These are phyloP conservation scores for Neurospora sp. DNA, from an alignment of 495 filamentous ascomycete species.

Conservation along the genomic window DNA sequence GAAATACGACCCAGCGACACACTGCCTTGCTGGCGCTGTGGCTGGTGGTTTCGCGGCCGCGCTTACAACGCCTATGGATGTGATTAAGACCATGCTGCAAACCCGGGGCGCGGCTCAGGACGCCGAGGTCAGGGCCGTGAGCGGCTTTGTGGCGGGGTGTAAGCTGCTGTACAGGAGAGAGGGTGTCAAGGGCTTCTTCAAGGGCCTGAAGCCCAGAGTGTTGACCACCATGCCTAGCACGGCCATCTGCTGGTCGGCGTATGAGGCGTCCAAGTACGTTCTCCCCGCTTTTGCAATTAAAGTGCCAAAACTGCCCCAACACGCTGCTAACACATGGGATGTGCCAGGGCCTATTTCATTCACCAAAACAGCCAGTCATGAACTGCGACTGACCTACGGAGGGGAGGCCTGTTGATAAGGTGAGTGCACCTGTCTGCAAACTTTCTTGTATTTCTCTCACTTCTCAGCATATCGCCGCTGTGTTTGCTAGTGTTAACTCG, in stretches of 20 bases:
- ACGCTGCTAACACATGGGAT: constrained; percentile 6
- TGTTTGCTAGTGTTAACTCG: neutral
- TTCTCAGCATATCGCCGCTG: neutral
- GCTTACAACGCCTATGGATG: constrained; percentile 89
- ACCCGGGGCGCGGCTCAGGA: constrained; percentile 78
- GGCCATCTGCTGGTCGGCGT: constrained; percentile 91
- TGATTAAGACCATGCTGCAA: constrained; percentile 94
- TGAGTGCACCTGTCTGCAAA: neutral
- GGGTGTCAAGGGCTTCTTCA: constrained; percentile 80
- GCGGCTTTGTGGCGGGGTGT: constrained; percentile 72
- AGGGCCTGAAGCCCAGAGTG: constrained; percentile 81
- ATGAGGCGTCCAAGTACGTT: constrained; percentile 48
- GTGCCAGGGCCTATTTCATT: constrained; percentile 45
- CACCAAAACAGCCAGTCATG: constrained; percentile 27
- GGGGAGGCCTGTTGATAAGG: neutral
- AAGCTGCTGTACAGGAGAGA: constrained; percentile 75
- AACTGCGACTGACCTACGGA: neutral
- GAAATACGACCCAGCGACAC: constrained; percentile 82
- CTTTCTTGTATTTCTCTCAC: neutral
- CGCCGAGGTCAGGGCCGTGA: constrained; percentile 72
- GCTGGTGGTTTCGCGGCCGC: constrained; percentile 91
- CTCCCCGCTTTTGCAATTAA: neutral
- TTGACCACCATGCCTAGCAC: constrained; percentile 97
- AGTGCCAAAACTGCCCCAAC: neutral
- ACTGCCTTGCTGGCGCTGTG: constrained; percentile 83